phyloP scores from a whole-genome alignment of 768 basidiomycete species.

The Tremella mesenterica region DNA sequence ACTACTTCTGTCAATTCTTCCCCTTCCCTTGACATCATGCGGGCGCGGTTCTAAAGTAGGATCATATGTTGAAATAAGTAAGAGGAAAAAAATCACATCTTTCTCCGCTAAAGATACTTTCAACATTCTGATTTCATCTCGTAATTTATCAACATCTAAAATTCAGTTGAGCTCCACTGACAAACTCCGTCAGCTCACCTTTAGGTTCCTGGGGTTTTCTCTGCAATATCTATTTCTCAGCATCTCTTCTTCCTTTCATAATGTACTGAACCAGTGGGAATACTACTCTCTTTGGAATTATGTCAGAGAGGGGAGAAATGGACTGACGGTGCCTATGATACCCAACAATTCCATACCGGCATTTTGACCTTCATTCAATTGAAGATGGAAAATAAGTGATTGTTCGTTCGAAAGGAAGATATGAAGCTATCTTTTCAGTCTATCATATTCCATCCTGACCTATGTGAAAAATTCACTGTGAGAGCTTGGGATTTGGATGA shows the following conservation, averaged over 20 bases:
- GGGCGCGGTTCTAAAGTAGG: not conserved
- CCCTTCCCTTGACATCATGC: not conserved
- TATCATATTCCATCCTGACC: not conserved
- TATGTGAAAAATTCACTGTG: not conserved
- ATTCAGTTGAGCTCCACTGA: not conserved
- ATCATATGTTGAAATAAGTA: not conserved
- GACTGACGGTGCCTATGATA: too few species aligned
- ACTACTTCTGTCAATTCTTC: not conserved
- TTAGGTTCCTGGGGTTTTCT: not conserved
- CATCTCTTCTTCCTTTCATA: not conserved
- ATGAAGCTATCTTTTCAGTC: not conserved
- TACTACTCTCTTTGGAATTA: not conserved
- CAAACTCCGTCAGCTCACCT: not conserved
- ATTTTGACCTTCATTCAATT: too few species aligned
- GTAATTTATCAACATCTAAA: not conserved
- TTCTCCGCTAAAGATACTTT: slow-evolving; percentile 19
- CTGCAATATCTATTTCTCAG: slow-evolving; percentile 1
- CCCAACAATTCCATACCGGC: too few species aligned
- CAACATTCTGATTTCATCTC: not conserved
- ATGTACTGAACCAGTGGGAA: not conserved
- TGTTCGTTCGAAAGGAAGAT: not conserved
- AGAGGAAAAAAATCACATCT: slow-evolving; percentile 17
- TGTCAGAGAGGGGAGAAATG: not conserved
- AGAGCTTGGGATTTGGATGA: not conserved
- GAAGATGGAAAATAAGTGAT: not conserved